Evolutionary conservation across 768 basidiomycete species (phyloP).

Genomic region (Tulasnella sp.): DNA sequence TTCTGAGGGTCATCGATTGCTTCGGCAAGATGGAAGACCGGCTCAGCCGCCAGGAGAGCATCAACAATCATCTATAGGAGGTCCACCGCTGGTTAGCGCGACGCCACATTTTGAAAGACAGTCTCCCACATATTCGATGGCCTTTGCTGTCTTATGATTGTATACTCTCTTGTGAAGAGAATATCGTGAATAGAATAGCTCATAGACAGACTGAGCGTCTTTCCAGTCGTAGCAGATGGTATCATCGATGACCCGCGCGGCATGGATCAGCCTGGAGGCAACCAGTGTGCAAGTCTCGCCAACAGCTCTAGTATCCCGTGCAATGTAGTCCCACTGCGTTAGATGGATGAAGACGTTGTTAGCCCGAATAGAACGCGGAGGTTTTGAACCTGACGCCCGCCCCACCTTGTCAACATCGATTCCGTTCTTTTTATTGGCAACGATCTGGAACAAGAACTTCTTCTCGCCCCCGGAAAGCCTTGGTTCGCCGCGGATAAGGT

Average conservation of each 20-base stretch:
- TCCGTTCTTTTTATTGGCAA: slow-evolving; percentile 76
- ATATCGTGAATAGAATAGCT: slow-evolving; percentile 69
- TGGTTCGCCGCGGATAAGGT: slow-evolving; percentile 66
- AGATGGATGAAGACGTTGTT: background rate
- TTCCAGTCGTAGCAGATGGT: slow-evolving; percentile 81
- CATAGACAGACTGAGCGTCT: slow-evolving; percentile 70
- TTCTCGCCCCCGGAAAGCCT: slow-evolving; percentile 47
- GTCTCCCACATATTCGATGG: slow-evolving; percentile 50
- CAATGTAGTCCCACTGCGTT: slow-evolving; percentile 60
- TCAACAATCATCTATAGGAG: slow-evolving; percentile 72
- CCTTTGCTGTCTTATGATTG: slow-evolving; percentile 74
- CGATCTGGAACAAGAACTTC: slow-evolving; percentile 75
- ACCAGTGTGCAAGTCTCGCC: slow-evolving; percentile 58
- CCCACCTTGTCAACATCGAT: slow-evolving; percentile 81
- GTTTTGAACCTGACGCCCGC: background rate
- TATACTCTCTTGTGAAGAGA: slow-evolving; percentile 81
- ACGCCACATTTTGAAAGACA: background rate
- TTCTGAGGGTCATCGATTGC: slow-evolving; percentile 54
- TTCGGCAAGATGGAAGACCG: slow-evolving; percentile 56
- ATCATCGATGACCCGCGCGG: slow-evolving; percentile 67
- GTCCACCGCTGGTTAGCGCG: background rate
- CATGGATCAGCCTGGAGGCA: slow-evolving; percentile 61
- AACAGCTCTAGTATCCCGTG: slow-evolving; percentile 67
- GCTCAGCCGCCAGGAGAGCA: slow-evolving; percentile 65
- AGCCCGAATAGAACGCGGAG: background rate